These are phyloP conservation scores for Sphagnum fallax DNA, from an alignment of 228 moss, liverwort and hornwort species.

Conservation along the genomic window DNA sequence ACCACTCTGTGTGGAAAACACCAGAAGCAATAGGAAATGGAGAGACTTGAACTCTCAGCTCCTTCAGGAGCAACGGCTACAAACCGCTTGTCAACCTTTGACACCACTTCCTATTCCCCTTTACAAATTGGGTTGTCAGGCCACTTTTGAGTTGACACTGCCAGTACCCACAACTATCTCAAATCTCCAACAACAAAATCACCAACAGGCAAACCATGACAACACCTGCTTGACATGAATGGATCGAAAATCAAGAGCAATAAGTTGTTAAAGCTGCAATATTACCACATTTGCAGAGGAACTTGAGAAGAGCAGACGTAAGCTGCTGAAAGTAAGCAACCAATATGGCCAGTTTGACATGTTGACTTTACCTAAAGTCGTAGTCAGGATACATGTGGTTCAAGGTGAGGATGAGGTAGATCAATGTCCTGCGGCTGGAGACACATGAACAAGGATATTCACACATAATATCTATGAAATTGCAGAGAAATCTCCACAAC, in stretches of 20 bases:
- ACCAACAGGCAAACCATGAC: background rate
- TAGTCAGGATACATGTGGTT: conserved; percentile 99
- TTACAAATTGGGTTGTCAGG: conserved; percentile 67
- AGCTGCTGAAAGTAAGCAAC: background rate
- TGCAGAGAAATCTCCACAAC: too few relatives aligned
- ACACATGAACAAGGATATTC: conserved; percentile 22
- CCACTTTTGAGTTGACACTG: conserved; percentile 21
- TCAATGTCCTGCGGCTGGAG: conserved; percentile 94
- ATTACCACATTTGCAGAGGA: background rate
- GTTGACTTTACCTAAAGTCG: conserved; percentile 79
- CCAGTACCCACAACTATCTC: conserved; percentile 56
- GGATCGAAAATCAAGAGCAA: too few relatives aligned
- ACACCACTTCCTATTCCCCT: conserved; percentile 97
- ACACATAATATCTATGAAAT: too few relatives aligned
- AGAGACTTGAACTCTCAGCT: conserved; percentile 99
- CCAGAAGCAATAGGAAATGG: conserved; percentile 91
- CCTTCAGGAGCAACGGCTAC: conserved; percentile 97
- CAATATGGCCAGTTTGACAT: background rate
- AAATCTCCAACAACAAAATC: background rate
- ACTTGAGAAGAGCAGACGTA: background rate
- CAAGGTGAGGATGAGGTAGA: conserved; percentile 94
- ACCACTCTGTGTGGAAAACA: background rate
- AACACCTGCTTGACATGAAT: too few relatives aligned
- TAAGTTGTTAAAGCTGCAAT: background rate
- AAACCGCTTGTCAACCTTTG: conserved; percentile 99